Conservation (phyloP, 1,139 yeast species). For the Pichia sp. region DNA sequence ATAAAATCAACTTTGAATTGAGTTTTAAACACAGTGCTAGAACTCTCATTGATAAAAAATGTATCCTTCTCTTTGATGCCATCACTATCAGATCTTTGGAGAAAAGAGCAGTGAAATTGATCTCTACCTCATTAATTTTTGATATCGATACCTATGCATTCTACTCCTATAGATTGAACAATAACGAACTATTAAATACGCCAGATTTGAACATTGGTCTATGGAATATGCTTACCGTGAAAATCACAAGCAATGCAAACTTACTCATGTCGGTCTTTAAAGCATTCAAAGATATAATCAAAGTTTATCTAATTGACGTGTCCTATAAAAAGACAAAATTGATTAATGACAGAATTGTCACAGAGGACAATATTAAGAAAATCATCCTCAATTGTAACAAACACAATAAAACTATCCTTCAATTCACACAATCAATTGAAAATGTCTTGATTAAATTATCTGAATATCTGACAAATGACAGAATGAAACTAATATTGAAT, state of each 20-base stretch:
- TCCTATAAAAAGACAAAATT: conserved; percentile 19
- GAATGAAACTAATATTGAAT: conserved; percentile 35
- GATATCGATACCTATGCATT: conserved; percentile 54
- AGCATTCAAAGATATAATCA: conserved; percentile 38
- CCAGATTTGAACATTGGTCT: conserved; percentile 38
- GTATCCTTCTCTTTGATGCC: conserved; percentile 34
- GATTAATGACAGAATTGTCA: conserved; percentile 5
- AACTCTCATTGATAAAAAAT: conserved; percentile 31
- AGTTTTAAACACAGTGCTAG: conserved; percentile 39
- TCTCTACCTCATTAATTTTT: conserved; percentile 41
- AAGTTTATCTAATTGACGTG: conserved; percentile 32
- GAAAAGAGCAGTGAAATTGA: conserved; percentile 34
- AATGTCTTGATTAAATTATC: conserved; percentile 19
- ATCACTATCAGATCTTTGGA: conserved; percentile 22
- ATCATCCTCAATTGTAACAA: conserved; percentile 18
- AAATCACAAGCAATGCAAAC: conserved; percentile 33
- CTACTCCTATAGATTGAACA: conserved; percentile 39
- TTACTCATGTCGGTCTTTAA: conserved; percentile 36
- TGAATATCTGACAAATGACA: conserved; percentile 34
- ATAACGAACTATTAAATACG: conserved; percentile 12
- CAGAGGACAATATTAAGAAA: conserved; percentile 16
- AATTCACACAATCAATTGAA: conserved; percentile 17
- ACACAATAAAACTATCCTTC: conserved; percentile 22
- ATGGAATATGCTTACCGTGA: conserved; percentile 37
- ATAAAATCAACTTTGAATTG: conserved; percentile 32